These are phyloP conservation scores for Kodamaea laetipori DNA, from an alignment of 805 yeast genomes.

Conservation along the genomic window DNA sequence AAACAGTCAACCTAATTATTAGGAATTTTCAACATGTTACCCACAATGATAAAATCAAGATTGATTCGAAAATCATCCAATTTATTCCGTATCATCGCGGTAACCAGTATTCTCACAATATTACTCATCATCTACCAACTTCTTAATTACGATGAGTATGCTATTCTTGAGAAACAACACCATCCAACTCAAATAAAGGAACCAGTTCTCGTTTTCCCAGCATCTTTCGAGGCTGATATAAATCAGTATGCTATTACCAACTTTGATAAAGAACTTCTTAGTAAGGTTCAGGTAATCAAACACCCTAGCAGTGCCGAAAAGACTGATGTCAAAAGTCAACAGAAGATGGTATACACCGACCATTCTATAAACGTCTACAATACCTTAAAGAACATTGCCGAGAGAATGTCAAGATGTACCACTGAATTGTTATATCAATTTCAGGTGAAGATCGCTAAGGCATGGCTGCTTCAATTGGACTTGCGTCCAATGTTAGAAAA, in stretches of 20 bases:
- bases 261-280: conserved; percentile 1
- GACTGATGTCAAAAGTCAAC: background rate
- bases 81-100: background rate
- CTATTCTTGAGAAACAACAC: background rate
- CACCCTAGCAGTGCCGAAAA: background rate
- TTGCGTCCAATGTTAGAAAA: conserved; percentile 7
- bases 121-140: background rate
- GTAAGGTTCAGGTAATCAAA: background rate
- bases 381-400: conserved; percentile 6
- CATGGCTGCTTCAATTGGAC: conserved; percentile 6
- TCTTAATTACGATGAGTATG: conserved; percentile 3
- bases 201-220: conserved; percentile 5
- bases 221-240: conserved; percentile 5
- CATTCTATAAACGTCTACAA: conserved; percentile 5
- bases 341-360: background rate
- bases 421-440: conserved; percentile 1
- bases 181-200: background rate
- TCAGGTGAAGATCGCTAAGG: conserved; percentile 1
- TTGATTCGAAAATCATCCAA: background rate
- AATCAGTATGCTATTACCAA: background rate
- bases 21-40: too few relatives aligned
- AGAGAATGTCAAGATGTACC: conserved; percentile 1
- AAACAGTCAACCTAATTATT: too few relatives aligned
- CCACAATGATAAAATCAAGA: background rate
- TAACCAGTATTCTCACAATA: background rate